Base-by-base conservation (phyloP, 768 basidiomycete species). In the Mycena vitilis region DNA sequence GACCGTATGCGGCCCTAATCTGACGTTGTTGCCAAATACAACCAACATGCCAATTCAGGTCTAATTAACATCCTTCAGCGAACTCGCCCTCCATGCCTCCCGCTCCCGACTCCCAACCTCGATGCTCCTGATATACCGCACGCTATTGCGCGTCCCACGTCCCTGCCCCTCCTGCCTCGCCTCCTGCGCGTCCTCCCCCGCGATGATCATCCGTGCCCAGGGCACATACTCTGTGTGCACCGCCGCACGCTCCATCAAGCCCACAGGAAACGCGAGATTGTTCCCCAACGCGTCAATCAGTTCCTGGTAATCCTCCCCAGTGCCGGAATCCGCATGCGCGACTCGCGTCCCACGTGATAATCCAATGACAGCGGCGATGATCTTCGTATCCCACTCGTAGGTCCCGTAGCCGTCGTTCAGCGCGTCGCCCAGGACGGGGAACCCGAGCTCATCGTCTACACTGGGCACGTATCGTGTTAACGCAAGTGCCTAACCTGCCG, bases 221-320 rank as follows among this genome's bases (percentile, higher is more conserved):
- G 95, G 91, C 71, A 87, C 79, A 78, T 94, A 92, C 55, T 96
- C 93, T 74, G 90, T 76, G 73, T 86, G 84, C 66, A 91, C 78
- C 45, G 80, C 79, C 22, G 75, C 74, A 55, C 85, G 81, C 15
- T 85, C 83, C 74, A 87, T 79, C 49, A 83, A 67, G 61, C 85
- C 79, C 36, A 79, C 76, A 22, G 81, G 76, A 60, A 79, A 75
- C 20, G 83, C 82, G 69, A 89, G 81, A 49, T 88, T 73, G 66
- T 82, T 81, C 65, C 82, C 80, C 72, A 93, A 77, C 73, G 86
- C 84, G 65, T 79, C 78, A 68, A 86, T 82, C 74, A 78, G 75
- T 61, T 74, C 66, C 73, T 83, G 82, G 78, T 86, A 82, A 42
- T 74, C 79, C 79, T 84, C 82, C 78, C 85, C 84, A 78, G 79